Conservation (phyloP, 495 filamentous ascomycete species). For the Penicillium maclennaniae region DNA sequence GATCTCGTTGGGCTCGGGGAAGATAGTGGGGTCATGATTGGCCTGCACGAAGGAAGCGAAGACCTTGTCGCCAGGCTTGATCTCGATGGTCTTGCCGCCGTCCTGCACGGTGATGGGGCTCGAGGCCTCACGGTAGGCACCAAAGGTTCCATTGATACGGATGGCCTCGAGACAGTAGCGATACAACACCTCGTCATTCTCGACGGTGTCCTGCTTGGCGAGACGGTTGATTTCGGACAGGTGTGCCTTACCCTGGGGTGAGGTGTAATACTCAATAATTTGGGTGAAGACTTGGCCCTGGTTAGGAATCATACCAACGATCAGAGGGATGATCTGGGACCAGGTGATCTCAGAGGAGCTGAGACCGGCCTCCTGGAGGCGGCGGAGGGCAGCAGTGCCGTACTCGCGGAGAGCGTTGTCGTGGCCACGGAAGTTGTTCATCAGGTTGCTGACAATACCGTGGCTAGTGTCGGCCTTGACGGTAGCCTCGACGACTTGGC, state of each 20-base stretch:
- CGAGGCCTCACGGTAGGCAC: constrained; percentile 51
- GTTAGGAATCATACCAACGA: constrained; percentile 60
- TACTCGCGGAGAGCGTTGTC: constrained; percentile 57
- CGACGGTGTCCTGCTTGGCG: constrained; percentile 43
- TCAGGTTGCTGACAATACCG: constrained; percentile 51
- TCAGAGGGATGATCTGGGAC: constrained; percentile 63
- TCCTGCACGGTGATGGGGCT: constrained; percentile 46
- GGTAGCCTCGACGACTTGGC: constrained; percentile 55
- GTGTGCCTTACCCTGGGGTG: constrained; percentile 49
- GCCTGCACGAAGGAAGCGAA: constrained; percentile 45
- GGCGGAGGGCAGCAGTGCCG: constrained; percentile 66
- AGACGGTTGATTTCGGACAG: constrained; percentile 56
- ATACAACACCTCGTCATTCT: constrained; percentile 47
- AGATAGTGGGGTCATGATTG: constrained; percentile 56
- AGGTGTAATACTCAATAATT: constrained; percentile 75
- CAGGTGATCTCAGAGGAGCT: constrained; percentile 67
- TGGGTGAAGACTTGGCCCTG: constrained; percentile 74
- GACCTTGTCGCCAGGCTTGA: constrained; percentile 51
- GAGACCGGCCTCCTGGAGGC: constrained; percentile 61
- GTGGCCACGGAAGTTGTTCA: constrained; percentile 53
- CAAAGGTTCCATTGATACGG: constrained; percentile 58
- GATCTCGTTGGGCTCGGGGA: constrained; percentile 66
- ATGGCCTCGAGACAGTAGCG: constrained; percentile 53
- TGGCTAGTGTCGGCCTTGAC: constrained; percentile 62
- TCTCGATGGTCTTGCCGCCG: constrained; percentile 44